Evolutionary conservation across 768 basidiomycete genomes (phyloP), one percentile per base, ranked within the genome.

Genomic region (Tylopilus intermedius): DNA sequence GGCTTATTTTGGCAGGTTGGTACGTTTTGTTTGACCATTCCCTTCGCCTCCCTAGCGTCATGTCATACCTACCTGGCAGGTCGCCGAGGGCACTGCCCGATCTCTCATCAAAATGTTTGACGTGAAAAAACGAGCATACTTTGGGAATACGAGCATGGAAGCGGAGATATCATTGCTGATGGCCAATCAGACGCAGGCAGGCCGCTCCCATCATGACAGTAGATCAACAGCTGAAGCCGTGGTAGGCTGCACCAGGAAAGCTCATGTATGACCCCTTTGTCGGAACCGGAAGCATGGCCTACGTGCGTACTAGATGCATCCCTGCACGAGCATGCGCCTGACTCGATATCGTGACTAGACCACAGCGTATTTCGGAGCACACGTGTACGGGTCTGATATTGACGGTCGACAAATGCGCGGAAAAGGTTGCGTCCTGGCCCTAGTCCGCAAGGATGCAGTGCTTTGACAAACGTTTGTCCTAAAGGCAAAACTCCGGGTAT

Each of bases 131-230:
- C 79, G 96, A 8, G 73, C 74, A 13, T 98, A 89, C 64, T 97
- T 83, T 67, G 96, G 96, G 3, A 99, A 94, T 59, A 99, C 96
- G 0, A 90, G 90, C 61, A 99, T 99, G 96, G 94, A 96, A 60
- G 83, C 95, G 0, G 94, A 97, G 67, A 86, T 97, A 45, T 94
- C 93, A 2, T 73, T 99, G 42, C 70, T 98, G 26, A 98, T 98
- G 94, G 92, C 94, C 8, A 95, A 95, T 61, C 96, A 99, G 68
- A 84, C 94, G 0, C 72, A 95, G 70, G 93, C 89, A 57, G 45
- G 75, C n/a, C n/a, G 47, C 37, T 40, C 35, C 30, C 40, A 9
- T 37, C 30, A 22, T 13, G 21, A 37, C 14, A 22, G 39, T 22
- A 24, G 39, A 45, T 24, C 29, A 21, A n/a, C 37, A 3, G n/a